Conservation (phyloP, 192 early-diverging fungal species). For the Radiomyces spectabilis region DNA sequence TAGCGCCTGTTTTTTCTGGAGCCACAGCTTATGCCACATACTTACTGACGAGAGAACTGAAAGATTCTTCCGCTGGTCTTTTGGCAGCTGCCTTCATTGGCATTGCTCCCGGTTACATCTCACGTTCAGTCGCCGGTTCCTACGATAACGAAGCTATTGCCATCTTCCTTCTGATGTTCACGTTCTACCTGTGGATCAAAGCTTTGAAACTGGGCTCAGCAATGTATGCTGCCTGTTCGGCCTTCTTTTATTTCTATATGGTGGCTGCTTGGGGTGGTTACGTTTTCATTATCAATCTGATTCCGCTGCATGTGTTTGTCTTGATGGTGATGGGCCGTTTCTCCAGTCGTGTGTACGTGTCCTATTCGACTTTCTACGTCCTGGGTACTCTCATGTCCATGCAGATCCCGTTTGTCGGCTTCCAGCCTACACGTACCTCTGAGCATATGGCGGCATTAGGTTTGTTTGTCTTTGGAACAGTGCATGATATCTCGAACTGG, state of each 20-base stretch:
- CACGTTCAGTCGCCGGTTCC: slow-evolving; percentile 99
- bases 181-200: slow-evolving; percentile 98
- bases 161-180: slow-evolving; percentile 96
- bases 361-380: slow-evolving; percentile 98
- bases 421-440: slow-evolving; percentile 92
- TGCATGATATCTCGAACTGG: too few relatives aligned
- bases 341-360: slow-evolving; percentile 87
- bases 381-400: slow-evolving; percentile 95
- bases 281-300: slow-evolving; percentile 98
- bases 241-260: slow-evolving; percentile 99
- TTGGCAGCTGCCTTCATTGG: slow-evolving; percentile 98
- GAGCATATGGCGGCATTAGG: slow-evolving; percentile 99
- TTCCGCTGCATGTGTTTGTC: slow-evolving; percentile 94
- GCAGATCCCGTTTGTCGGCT: slow-evolving; percentile 99
- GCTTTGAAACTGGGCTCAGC: slow-evolving; percentile 92
- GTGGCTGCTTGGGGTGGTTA: slow-evolving; percentile 99
- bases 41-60: slow-evolving; percentile 85
- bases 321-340: slow-evolving; percentile 95
- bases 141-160: slow-evolving; percentile 99
- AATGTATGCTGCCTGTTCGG: slow-evolving; percentile 77
- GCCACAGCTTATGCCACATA: slow-evolving; percentile 96
- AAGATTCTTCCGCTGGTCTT: slow-evolving; percentile 86
- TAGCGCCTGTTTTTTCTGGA: slow-evolving; percentile 94
- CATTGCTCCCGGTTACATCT: slow-evolving; percentile 98
- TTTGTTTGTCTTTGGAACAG: slow-evolving; percentile 23